Evolutionary conservation across 768 basidiomycete genomes (phyloP).

Genomic region (Clavaria fumosa): DNA sequence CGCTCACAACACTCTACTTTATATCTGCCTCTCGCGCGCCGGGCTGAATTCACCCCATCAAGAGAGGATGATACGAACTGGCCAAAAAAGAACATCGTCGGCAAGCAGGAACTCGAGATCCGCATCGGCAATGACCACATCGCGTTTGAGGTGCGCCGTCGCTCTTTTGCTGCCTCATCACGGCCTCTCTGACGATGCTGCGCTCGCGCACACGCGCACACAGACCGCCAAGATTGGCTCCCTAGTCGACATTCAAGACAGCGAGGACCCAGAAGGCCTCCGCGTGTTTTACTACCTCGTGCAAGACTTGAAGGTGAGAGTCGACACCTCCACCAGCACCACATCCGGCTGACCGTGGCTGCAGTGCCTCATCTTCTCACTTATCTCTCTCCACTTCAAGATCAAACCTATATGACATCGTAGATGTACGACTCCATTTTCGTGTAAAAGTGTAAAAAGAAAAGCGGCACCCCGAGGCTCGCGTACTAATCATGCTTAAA

Average conservation of each 20-base stretch:
- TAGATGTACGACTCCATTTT: constrained; percentile 5
- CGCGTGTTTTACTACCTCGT: constrained; percentile 98
- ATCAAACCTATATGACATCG: constrained; percentile 84
- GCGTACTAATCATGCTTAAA: too few species aligned
- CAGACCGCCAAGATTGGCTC: constrained; percentile 98
- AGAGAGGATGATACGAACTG: constrained; percentile 97
- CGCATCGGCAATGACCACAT: constrained; percentile 91
- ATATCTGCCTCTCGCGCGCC: neutral
- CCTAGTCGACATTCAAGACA: constrained; percentile 91
- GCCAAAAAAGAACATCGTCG: constrained; percentile 99
- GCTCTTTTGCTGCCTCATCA: neutral
- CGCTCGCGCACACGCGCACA: too few species aligned
- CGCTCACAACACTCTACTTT: neutral
- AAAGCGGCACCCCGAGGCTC: neutral
- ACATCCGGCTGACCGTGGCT: constrained; percentile 1
- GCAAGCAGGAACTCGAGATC: constrained; percentile 96
- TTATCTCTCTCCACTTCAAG: constrained; percentile 98
- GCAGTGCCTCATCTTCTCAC: constrained; percentile 94
- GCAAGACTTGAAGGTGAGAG: constrained; percentile 82
- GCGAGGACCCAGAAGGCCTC: constrained; percentile 92
- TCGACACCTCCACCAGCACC: neutral
- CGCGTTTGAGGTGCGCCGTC: constrained; percentile 69
- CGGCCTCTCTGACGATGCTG: neutral
- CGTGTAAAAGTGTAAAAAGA: neutral
- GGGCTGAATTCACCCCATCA: constrained; percentile 21